Percentiles rank a stretch among this genome's conserved stretches.
Evolutionary conservation across 495 filamentous ascomycete species (phyloP).

Genomic region (Hapsidospora chrysogenum): DNA sequence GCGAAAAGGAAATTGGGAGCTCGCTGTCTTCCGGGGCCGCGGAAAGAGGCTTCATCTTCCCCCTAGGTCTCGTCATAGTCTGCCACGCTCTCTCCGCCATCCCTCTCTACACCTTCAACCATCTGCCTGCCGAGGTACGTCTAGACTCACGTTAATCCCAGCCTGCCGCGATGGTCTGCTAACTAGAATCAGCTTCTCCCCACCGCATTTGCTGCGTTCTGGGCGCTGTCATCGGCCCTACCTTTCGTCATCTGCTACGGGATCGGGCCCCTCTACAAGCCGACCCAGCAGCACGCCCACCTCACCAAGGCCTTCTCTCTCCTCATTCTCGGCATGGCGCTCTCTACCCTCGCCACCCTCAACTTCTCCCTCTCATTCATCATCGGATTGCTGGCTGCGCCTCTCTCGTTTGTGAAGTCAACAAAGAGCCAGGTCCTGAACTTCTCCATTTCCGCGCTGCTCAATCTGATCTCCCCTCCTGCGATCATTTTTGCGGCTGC

Average conservation of each 20-base stretch:
- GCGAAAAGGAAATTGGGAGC: conserved; percentile 7
- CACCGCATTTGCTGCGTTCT: conserved; percentile 38
- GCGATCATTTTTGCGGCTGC: conserved; percentile 38
- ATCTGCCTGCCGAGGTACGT: conserved; percentile 46
- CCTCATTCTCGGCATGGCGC: conserved; percentile 74
- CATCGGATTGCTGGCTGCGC: conserved; percentile 59
- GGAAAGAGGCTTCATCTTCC: conserved; percentile 66
- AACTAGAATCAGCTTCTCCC: conserved; percentile 33
- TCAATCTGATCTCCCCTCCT: conserved; percentile 49
- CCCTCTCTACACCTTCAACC: conserved; percentile 80
- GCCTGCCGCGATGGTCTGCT: too few species aligned
- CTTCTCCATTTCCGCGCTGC: conserved; percentile 12
- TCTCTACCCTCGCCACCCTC: conserved; percentile 83
- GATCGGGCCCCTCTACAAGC: conserved; percentile 27
- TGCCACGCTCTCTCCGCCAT: conserved; percentile 66
- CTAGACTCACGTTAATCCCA: too few species aligned
- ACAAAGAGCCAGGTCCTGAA: conserved; percentile 18
- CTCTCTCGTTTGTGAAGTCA: conserved; percentile 54
- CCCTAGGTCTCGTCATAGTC: conserved; percentile 50
- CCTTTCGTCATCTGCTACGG: conserved; percentile 38
- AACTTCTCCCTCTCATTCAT: conserved; percentile 90
- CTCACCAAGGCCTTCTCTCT: conserved; percentile 86
- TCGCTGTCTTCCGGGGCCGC: conserved; percentile 14
- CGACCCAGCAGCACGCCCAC: conserved; percentile 51
- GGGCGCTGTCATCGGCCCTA: conserved; percentile 37